Base-by-base conservation (phyloP, 1,284 basidiomycete genomes). In the Cryptococcus wingfieldii region DNA sequence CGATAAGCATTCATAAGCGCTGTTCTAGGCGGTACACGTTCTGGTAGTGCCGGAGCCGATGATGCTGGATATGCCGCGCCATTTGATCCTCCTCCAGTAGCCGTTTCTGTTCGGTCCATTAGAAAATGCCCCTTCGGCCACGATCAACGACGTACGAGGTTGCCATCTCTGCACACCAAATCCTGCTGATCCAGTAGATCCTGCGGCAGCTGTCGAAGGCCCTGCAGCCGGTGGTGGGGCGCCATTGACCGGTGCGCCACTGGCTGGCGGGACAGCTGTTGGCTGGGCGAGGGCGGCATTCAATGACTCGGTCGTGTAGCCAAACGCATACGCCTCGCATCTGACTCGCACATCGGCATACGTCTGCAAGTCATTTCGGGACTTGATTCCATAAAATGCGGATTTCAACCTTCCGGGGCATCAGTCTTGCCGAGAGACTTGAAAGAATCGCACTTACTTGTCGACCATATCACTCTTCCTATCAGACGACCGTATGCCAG, bases 311-410 rank as follows among this genome's bases (percentile, higher is more conserved):
- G 19, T 14, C 19, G n/a, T 3, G 5, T 31, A 18, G 18, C 44
- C 45, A 16, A 46, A 25, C 45, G 9, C 10, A 18, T 27, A 25
- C 6, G 31, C 27, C 27, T 46, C 45, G 25, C 45, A 46, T 16
- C 25, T 16, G 13, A 23, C 19, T 43, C 71, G 56, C 10, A 64
- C 44, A 18, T 47, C 31, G 10, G 55, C 47, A 55, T 71, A 67
- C 1, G 50, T 47, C 6, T 27, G 12, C 6, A 60, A 25, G 42
- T 64, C 59, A 41, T 59, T 59, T 9, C 38, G 53, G 7, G 45
- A 28, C 48, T 57, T 63, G 50, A 75, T 59, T 0, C 51, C 57
- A 13, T 55, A 38, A 52, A 72, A 68, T 7, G 58, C 67, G 10
- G 31, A 34, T 34, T 10, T 34, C 10, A 34, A 2, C 31, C 31